Evolutionary conservation across 2,329 filamentous ascomycete species (phyloP), one percentile per base, ranked within the genome.

Genomic region (Paramyrothecium sp.): DNA sequence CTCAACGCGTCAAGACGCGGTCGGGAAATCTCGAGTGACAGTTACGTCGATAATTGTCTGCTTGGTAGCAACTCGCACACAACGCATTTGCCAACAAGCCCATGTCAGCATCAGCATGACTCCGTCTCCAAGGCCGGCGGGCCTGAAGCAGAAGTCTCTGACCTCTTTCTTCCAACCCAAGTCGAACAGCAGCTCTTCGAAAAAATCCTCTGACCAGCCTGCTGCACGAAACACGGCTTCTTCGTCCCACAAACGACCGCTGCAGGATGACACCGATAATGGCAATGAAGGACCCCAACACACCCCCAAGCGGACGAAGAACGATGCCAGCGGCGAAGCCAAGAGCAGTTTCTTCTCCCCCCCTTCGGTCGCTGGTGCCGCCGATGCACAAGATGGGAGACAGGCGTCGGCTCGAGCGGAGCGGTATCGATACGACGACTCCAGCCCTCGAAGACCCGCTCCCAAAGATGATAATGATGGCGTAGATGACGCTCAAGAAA

Each of bases 141-240:
- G 71, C 55, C 90, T 89, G 73, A 90, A 89, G 66, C 91, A 97
- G 69, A 84, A 89, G 63, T 91, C 91, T 1, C 88, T 97, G 60
- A 95, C 91, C 3, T 93, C 87, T 69, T 96, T 96, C 75, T 96
- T 96, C 71, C 84, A 86, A 1, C 86, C 85, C 16, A 88, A 83
- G 61, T 76, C 83, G 13, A 70, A 75, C 67, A 82, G 81, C 70
- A 78, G 76, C 57, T 65, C 77, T 22, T 66, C 72, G n/a, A 68
- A 74, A 38, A 66, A 69, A 50, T 69, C 73, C n/a, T n/a, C n/a
- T n/a, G n/a, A n/a, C 56, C 63, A 69, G 60, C 66, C 66, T 50
- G 41, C 61, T 54, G 58, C 60, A 56, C 65, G 67, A 55, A 65
- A 70, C 61, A 64, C 68, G 56, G 66, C 60, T 23, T 63, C 61